These are phyloP conservation scores for Candida coleopterorum DNA, from an alignment of 805 yeast genomes.

Conservation along the genomic window DNA sequence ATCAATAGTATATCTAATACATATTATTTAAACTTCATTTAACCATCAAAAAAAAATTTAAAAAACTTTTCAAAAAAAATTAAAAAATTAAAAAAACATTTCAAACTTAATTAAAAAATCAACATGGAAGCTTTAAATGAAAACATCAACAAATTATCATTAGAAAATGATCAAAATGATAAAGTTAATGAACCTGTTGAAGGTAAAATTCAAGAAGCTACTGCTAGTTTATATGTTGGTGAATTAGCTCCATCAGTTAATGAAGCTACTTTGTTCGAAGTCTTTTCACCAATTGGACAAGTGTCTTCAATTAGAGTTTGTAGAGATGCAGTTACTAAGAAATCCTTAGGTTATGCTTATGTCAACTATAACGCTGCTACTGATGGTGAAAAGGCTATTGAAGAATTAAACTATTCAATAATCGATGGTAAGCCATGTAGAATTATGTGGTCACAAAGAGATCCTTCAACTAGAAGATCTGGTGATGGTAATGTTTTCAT, in stretches of 20 bases:
- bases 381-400: conserved; percentile 92
- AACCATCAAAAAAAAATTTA: conserved; percentile 3
- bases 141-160: conserved; percentile 22
- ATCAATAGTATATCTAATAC: not conserved
- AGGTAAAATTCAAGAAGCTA: conserved; percentile 45
- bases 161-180: conserved; percentile 18
- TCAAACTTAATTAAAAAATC: conserved; percentile 38
- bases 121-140: conserved; percentile 26
- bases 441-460: conserved; percentile 99
- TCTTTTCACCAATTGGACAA: conserved; percentile 91
- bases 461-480: conserved; percentile 89
- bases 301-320: conserved; percentile 97
- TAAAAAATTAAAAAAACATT: conserved; percentile 9
- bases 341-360: conserved; percentile 96
- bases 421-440: conserved; percentile 97
- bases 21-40: not conserved
- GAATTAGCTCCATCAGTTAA: conserved; percentile 90
- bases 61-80: conserved; percentile 9
- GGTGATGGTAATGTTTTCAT: conserved; percentile 97
- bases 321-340: conserved; percentile 96
- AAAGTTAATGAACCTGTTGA: conserved; percentile 27
- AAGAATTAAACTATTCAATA: conserved; percentile 88
- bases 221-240: conserved; percentile 94
- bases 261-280: conserved; percentile 91
- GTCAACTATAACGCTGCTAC: conserved; percentile 87